Percentiles rank a stretch among this genome's conserved stretches.
Evolutionary conservation across 768 basidiomycete genomes (phyloP).

Genomic region (Chalciporus pseudorubinellus): DNA sequence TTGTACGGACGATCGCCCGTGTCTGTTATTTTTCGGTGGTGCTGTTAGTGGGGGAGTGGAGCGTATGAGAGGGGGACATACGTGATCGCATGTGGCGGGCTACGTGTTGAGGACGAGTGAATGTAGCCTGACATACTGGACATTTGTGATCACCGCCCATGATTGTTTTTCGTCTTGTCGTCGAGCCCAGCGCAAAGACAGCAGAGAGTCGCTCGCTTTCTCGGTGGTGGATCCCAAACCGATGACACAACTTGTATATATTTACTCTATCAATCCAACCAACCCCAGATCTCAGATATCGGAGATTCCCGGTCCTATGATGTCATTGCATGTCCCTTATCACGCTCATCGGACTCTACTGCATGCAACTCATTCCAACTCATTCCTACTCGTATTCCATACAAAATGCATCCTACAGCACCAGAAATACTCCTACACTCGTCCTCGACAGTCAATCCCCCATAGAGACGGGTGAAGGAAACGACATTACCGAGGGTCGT

Average conservation of each 20-base stretch:
- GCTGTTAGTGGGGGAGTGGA: conserved; percentile 19
- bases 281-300: conserved; percentile 37
- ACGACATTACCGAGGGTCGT: conserved; percentile 21
- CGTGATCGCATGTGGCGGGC: conserved; percentile 89
- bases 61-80: conserved; percentile 42
- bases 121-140: conserved; percentile 83
- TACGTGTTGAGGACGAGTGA: conserved; percentile 88
- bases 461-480: background rate
- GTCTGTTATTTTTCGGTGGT: conserved; percentile 43
- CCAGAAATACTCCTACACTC: background rate
- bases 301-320: conserved; percentile 28
- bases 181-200: conserved; percentile 3
- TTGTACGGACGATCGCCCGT: conserved; percentile 90
- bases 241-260: conserved; percentile 40
- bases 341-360: conserved; percentile 3
- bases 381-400: background rate
- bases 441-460: background rate
- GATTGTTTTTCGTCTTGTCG: conserved; percentile 9
- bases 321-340: conserved; percentile 23
- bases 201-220: conserved; percentile 20
- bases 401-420: background rate
- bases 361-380: background rate
- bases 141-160: conserved; percentile 88
- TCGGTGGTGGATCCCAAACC: conserved; percentile 26
- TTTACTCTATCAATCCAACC: conserved; percentile 28